A percentile compares a stretch with the other conserved stretches of the same genome.
Conservation (phyloP, 2,329 filamentous ascomycete species). For the Falciphora oryzae region DNA sequence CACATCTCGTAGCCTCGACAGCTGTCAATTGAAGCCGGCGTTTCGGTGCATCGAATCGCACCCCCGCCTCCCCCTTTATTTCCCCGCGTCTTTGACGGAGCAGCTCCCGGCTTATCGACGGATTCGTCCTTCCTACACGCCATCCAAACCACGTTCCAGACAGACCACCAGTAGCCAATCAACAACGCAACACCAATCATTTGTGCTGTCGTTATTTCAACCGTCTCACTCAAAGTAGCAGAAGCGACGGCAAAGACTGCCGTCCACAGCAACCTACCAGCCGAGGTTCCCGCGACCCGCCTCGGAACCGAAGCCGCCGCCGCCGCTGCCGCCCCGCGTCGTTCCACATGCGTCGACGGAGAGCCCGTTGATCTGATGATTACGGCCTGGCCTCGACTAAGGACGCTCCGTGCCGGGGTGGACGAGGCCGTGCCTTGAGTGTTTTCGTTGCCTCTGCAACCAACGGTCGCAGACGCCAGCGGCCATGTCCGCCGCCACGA, state of each 20-base stretch:
- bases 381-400: conserved; percentile 7
- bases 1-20: background rate
- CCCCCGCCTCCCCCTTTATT: background rate
- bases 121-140: background rate
- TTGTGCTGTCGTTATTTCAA: background rate
- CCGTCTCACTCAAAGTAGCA: background rate
- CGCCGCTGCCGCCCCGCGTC: background rate
- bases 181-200: background rate
- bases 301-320: conserved; percentile 2
- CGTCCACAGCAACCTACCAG: background rate
- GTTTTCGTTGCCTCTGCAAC: background rate
- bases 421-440: conserved; percentile 7
- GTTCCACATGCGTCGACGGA: conserved; percentile 10
- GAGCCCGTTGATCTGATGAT: conserved; percentile 7
- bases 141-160: background rate
- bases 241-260: background rate
- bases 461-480: background rate
- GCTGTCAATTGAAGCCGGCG: background rate
- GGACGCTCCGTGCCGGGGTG: conserved; percentile 6
- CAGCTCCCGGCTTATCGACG: background rate
- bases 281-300: background rate
- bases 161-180: background rate
- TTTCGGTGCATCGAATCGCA: background rate
- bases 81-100: background rate
- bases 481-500: conserved; percentile 1